Conservation (phyloP, 805 yeast species). For the Metschnikowia gruessii region DNA sequence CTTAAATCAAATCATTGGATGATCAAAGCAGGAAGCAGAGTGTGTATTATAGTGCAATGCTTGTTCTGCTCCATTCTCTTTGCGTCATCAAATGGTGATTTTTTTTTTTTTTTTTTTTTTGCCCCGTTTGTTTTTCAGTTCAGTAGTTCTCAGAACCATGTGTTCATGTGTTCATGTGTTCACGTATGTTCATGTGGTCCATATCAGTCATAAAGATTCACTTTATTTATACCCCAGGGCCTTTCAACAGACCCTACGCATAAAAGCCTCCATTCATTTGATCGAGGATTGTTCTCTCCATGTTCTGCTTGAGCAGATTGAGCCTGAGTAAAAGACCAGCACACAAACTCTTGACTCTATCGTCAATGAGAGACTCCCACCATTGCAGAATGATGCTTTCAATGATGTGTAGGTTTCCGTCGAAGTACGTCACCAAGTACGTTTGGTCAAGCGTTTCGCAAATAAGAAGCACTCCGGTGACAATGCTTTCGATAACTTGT, state of each 20-base stretch:
- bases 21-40: neutral
- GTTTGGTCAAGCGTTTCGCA: conserved; percentile 34
- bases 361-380: conserved; percentile 40
- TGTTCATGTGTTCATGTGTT: too few species aligned
- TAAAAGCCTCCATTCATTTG: conserved; percentile 25
- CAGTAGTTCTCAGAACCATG: neutral
- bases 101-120: neutral
- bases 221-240: neutral
- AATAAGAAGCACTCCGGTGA: conserved; percentile 36
- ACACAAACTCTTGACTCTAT: conserved; percentile 34
- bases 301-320: conserved; percentile 20
- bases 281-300: conserved; percentile 32
- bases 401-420: conserved; percentile 16
- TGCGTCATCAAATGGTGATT: too few species aligned
- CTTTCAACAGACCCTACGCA: neutral
- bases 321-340: conserved; percentile 40
- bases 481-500: conserved; percentile 37
- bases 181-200: too few species aligned
- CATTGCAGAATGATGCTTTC: conserved; percentile 27
- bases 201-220: neutral
- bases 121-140: neutral
- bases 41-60: too few species aligned
- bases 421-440: conserved; percentile 22
- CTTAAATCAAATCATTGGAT: neutral
- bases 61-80: too few species aligned